phyloP scores from a whole-genome alignment of 2,329 filamentous ascomycete species.

The Trichoderma simmonsii region DNA sequence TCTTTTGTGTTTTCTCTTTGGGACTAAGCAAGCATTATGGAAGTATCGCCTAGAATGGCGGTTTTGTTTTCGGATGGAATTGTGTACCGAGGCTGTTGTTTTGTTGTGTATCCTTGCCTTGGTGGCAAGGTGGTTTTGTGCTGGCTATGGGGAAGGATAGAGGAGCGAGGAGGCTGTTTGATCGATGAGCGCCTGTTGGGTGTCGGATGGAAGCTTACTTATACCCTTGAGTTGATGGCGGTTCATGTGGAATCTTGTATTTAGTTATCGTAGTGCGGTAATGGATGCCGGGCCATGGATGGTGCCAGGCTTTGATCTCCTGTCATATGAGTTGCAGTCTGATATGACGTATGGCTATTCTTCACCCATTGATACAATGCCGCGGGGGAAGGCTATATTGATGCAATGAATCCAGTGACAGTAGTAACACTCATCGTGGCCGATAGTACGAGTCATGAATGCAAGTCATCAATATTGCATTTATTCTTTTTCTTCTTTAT shows the following conservation, averaged over 20 bases:
- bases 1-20: background rate
- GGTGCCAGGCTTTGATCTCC: background rate
- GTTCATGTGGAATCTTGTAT: constrained; percentile 1
- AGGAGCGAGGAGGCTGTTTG: background rate
- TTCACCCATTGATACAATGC: too few species aligned
- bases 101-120: background rate
- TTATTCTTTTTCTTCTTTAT: background rate
- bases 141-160: background rate
- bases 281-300: background rate
- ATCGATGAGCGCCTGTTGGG: background rate
- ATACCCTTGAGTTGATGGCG: constrained; percentile 13
- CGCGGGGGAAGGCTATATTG: too few species aligned
- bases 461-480: background rate
- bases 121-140: background rate
- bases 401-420: too few species aligned
- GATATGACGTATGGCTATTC: background rate
- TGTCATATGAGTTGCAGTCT: background rate
- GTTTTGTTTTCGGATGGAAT: background rate
- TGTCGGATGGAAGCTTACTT: background rate
- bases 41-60: background rate
- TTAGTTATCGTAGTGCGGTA: background rate
- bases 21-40: constrained; percentile 1
- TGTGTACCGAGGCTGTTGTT: background rate
- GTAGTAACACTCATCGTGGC: background rate
- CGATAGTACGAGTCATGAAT: background rate